A percentile compares a stretch with the other conserved stretches of the same genome.
These are phyloP conservation scores for Hypomyces perniciosus DNA, from an alignment of 2,329 filamentous ascomycete species.

Conservation along the genomic window DNA sequence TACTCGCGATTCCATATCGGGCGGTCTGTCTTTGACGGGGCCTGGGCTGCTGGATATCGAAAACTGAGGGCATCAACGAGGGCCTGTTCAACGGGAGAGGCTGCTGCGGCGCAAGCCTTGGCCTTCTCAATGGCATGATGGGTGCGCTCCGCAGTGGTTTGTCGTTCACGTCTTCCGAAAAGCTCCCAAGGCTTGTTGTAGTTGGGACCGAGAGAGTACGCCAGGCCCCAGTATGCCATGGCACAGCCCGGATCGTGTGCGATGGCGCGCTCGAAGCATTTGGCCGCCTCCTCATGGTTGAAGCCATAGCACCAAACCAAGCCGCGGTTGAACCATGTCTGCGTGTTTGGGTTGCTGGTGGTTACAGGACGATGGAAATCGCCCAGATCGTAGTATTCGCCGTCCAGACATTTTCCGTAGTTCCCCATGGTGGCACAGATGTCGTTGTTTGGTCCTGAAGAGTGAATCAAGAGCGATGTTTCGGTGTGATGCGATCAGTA, in stretches of 20 bases:
- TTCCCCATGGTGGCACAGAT: background rate
- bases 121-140: slow-evolving; percentile 27
- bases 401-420: background rate
- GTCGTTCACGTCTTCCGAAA: slow-evolving; percentile 58
- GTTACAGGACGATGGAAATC: slow-evolving; percentile 49
- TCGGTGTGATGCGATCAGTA: too few relatives aligned
- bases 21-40: slow-evolving; percentile 40
- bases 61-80: slow-evolving; percentile 57
- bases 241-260: slow-evolving; percentile 47
- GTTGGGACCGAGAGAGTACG: slow-evolving; percentile 68
- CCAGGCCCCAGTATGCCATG: slow-evolving; percentile 65
- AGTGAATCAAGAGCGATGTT: too few relatives aligned
- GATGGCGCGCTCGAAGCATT: slow-evolving; percentile 58
- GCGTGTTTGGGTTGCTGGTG: slow-evolving; percentile 44
- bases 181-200: slow-evolving; percentile 71
- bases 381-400: slow-evolving; percentile 55
- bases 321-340: slow-evolving; percentile 66
- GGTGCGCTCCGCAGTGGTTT: slow-evolving; percentile 36
- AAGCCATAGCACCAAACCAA: slow-evolving; percentile 71
- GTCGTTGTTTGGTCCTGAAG: background rate
- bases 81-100: slow-evolving; percentile 46
- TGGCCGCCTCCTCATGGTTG: slow-evolving; percentile 65
- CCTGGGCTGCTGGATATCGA: slow-evolving; percentile 51
- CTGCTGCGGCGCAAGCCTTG: slow-evolving; percentile 14
- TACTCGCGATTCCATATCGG: slow-evolving; percentile 32